Evolutionary conservation across 331 rosid genomes (phyloP).

Genomic region (Acacia concinna): DNA sequence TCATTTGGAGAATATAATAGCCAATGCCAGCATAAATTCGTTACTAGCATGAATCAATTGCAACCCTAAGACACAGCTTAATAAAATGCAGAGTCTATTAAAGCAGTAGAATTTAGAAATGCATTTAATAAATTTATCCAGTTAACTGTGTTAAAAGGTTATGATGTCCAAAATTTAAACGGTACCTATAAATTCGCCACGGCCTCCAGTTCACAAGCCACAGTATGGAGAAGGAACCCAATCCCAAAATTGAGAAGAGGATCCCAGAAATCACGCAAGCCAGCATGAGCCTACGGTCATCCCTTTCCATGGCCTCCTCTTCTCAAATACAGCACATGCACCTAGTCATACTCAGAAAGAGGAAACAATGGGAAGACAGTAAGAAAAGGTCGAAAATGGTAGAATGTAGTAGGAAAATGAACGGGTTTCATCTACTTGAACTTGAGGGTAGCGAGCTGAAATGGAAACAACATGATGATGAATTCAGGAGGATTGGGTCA

Average conservation of each 20-base stretch:
- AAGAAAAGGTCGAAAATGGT: conserved; percentile 12
- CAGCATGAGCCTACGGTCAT: conserved; percentile 66
- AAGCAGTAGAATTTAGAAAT: conserved; percentile 10
- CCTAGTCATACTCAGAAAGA: conserved; percentile 32
- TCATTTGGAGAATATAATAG: conserved; percentile 19
- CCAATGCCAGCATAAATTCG: conserved; percentile 31
- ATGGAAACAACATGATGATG: conserved; percentile 49
- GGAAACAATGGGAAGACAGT: neutral
- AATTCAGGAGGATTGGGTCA: conserved; percentile 53
- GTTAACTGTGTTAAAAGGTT: conserved; percentile 5
- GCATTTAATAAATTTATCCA: conserved; percentile 3
- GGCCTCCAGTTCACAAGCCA: conserved; percentile 99
- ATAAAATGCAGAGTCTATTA: conserved; percentile 21
- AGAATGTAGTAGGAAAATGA: conserved; percentile 12
- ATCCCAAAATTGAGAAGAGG: conserved; percentile 78
- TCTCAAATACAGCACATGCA: conserved; percentile 64
- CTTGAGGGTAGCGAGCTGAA: conserved; percentile 41
- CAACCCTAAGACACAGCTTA: conserved; percentile 23
- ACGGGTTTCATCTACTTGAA: conserved; percentile 44
- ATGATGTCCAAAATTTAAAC: neutral
- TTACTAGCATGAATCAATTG: neutral
- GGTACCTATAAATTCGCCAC: conserved; percentile 96
- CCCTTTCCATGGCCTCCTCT: conserved; percentile 77
- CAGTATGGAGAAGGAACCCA: conserved; percentile 77
- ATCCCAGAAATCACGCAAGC: conserved; percentile 86